Conservation (phyloP, 1,284 basidiomycete genomes). For the Trametes pubescens region DNA sequence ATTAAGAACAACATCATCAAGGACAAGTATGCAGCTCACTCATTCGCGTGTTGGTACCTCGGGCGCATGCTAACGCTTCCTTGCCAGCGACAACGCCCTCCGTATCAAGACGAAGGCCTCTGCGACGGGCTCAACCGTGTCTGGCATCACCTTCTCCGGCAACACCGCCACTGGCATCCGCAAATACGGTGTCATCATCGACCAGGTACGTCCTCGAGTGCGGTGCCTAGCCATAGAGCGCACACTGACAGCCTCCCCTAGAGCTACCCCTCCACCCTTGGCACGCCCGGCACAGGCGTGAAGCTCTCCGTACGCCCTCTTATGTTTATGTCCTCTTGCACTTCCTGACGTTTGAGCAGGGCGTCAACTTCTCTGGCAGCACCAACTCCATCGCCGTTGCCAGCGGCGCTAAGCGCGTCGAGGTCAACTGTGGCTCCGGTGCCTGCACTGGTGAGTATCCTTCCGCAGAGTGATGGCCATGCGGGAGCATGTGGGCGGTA, state of each 20-base stretch:
- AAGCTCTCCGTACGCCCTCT: constrained; percentile 36
- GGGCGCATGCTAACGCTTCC: background rate
- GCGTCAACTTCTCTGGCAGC: constrained; percentile 41
- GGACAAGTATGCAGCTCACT: constrained; percentile 35
- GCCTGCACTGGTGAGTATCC: constrained; percentile 39
- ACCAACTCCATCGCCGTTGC: constrained; percentile 39
- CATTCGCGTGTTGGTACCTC: background rate
- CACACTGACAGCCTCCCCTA: constrained; percentile 11
- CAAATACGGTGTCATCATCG: constrained; percentile 49
- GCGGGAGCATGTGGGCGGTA: background rate
- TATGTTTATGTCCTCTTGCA: too few species aligned
- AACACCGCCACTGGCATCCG: constrained; percentile 39
- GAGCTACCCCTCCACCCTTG: constrained; percentile 48
- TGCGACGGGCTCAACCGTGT: constrained; percentile 45
- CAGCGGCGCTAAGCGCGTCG: constrained; percentile 39
- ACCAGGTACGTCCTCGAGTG: constrained; percentile 39
- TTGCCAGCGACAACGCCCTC: constrained; percentile 46
- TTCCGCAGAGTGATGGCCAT: too few species aligned
- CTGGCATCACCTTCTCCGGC: constrained; percentile 47
- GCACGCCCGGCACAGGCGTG: constrained; percentile 47
- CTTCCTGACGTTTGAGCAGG: constrained; percentile 22
- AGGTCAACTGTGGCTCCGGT: constrained; percentile 43
- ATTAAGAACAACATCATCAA: constrained; percentile 55
- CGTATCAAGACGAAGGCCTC: constrained; percentile 50
- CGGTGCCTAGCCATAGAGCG: too few species aligned